These are phyloP conservation scores for Starmera amethionina DNA, from an alignment of 805 yeast species.

Conservation along the genomic window DNA sequence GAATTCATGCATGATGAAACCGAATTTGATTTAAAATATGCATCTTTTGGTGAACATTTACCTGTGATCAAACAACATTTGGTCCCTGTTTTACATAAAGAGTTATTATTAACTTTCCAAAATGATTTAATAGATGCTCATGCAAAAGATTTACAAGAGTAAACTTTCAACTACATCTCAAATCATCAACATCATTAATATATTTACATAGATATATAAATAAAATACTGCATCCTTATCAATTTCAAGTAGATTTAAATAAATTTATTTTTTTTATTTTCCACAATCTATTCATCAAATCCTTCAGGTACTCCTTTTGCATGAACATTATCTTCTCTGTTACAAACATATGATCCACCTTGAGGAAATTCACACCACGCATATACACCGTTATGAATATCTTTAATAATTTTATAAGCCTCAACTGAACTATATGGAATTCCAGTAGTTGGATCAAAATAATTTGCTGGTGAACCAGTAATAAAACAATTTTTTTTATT, in stretches of 20 bases:
- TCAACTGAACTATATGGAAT: constrained; percentile 80
- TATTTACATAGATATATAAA: not conserved
- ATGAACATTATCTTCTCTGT: constrained; percentile 32
- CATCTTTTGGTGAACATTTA: constrained; percentile 28
- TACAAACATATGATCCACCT: constrained; percentile 39
- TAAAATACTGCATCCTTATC: not conserved
- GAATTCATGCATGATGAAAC: constrained; percentile 75
- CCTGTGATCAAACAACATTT: constrained; percentile 32
- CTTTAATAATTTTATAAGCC: constrained; percentile 59
- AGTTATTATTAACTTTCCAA: constrained; percentile 47
- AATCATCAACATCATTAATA: not conserved
- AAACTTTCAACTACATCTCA: not conserved
- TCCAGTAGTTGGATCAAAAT: constrained; percentile 82
- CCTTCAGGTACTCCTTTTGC: constrained; percentile 89
- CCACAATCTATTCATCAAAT: constrained; percentile 31
- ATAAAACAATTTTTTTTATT: constrained; percentile 60
- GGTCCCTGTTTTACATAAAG: constrained; percentile 39
- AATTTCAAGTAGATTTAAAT: not conserved
- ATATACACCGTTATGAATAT: constrained; percentile 43
- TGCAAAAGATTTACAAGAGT: constrained; percentile 52
- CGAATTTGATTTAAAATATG: constrained; percentile 51
- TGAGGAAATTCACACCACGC: constrained; percentile 42
- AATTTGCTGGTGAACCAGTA: constrained; percentile 70
- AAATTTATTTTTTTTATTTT: not conserved
- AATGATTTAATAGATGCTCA: constrained; percentile 51